A percentile compares a stretch with the other conserved stretches of the same genome.
Evolutionary conservation across 257 asterid genomes (phyloP).

Genomic region (Cordia subcordata): DNA sequence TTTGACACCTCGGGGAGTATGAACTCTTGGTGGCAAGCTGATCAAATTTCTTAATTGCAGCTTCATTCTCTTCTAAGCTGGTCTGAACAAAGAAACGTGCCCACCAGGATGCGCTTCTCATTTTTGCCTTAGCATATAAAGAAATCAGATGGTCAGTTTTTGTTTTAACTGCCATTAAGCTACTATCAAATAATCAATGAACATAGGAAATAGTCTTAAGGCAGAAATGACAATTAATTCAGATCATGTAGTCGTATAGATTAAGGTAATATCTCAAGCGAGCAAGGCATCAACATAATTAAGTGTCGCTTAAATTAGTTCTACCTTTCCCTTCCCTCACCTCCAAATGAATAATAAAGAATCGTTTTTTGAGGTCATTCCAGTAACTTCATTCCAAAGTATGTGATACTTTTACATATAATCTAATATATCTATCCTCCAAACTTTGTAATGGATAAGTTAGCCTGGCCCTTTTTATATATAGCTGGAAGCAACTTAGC

Average conservation of each 20-base stretch:
- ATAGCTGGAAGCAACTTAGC: no score
- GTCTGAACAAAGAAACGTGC: slow-evolving; percentile 65
- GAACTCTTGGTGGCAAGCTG: slow-evolving; percentile 54
- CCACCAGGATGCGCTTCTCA: slow-evolving; percentile 91
- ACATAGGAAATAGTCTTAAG: no score
- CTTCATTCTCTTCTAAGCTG: slow-evolving; percentile 79
- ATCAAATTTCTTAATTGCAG: slow-evolving; percentile 66
- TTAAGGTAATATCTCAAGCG: not conserved
- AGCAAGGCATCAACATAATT: not conserved
- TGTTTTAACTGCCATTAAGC: not conserved
- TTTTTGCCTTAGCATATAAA: slow-evolving; percentile 51
- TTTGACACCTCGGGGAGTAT: slow-evolving; percentile 61
- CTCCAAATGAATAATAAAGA: no score
- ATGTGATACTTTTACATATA: no score
- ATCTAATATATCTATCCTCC: no score
- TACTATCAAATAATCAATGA: no score
- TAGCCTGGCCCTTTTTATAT: no score
- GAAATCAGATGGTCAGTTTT: slow-evolving; percentile 2
- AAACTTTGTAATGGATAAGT: no score
- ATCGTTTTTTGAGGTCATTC: no score
- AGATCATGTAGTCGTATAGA: not conserved
- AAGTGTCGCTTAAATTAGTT: not conserved
- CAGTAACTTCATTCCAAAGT: no score
- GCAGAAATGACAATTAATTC: not conserved
- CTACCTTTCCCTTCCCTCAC: no score